phyloP scores from a whole-genome alignment of 352 stramenopile species.

The Globisporangium solare region DNA sequence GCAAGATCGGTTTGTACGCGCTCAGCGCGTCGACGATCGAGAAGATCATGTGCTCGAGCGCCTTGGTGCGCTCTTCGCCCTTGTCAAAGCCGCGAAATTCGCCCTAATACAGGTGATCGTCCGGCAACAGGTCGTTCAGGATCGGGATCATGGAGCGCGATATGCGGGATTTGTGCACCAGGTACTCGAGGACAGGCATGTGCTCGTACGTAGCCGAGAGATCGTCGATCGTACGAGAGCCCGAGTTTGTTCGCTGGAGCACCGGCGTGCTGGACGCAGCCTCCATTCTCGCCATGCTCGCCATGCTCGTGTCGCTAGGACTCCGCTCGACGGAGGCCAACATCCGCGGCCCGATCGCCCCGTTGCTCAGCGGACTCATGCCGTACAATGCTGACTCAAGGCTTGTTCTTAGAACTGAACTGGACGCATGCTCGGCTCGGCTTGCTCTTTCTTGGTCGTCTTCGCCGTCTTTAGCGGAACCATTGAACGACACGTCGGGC shows the following conservation, averaged over 20 bases:
- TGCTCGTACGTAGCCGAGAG: conserved; percentile 27
- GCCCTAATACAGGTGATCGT: conserved; percentile 26
- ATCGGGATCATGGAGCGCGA: conserved; percentile 35
- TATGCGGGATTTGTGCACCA: conserved; percentile 40
- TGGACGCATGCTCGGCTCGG: not conserved
- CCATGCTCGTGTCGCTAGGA: not conserved
- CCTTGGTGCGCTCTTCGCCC: conserved; percentile 41
- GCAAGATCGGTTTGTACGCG: conserved; percentile 46
- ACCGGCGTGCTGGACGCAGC: not conserved
- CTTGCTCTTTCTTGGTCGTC: not conserved
- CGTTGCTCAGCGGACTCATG: not conserved
- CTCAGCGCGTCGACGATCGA: conserved; percentile 50
- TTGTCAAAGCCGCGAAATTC: conserved; percentile 19
- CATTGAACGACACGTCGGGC: conserved; percentile 3
- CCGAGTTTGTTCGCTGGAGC: not conserved
- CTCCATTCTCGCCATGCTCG: not conserved
- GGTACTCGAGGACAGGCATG: conserved; percentile 49
- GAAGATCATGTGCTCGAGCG: conserved; percentile 52
- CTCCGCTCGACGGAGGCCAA: not conserved
- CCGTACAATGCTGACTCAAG: not conserved
- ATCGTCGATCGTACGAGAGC: conserved; percentile 1
- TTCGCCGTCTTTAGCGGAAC: not conserved
- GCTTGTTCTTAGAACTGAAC: too few relatives aligned
- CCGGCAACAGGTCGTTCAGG: conserved; percentile 48
- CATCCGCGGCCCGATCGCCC: not conserved